These are phyloP conservation scores for Pseudonitzschia pungens DNA, from an alignment of 108 stramenopile species.

Conservation along the genomic window DNA sequence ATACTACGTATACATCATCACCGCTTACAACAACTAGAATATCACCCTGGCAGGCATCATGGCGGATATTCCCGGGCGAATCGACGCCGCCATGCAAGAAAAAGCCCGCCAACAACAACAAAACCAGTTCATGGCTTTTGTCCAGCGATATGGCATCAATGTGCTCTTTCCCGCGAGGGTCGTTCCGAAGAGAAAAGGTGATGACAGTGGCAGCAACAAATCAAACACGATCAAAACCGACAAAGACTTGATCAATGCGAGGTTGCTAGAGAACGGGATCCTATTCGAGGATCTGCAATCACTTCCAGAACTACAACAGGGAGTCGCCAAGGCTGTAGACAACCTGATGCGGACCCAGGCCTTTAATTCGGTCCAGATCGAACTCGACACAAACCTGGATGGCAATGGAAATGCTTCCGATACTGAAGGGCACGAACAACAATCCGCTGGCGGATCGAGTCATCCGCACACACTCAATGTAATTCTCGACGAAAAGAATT, in stretches of 20 bases:
- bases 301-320: conserved; percentile 38
- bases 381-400: conserved; percentile 34
- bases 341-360: conserved; percentile 65
- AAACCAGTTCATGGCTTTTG: conserved; percentile 28
- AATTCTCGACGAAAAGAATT: conserved; percentile 74
- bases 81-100: conserved; percentile 24
- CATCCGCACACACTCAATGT: conserved; percentile 47
- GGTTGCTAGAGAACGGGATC: conserved; percentile 71
- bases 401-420: conserved; percentile 3
- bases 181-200: conserved; percentile 10
- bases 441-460: background rate
- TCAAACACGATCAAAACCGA: conserved; percentile 38
- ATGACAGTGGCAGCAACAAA: background rate
- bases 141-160: conserved; percentile 32
- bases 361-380: conserved; percentile 66
- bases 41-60: background rate
- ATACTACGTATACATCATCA: no score
- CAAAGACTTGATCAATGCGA: conserved; percentile 62
- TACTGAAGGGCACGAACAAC: conserved; percentile 5
- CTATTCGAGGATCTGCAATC: conserved; percentile 50
- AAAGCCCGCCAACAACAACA: conserved; percentile 34
- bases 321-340: conserved; percentile 44
- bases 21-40: no score
- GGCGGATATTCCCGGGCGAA: conserved; percentile 8
- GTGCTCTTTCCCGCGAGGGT: conserved; percentile 43